These are phyloP conservation scores for Exidia glandulosa DNA, from an alignment of 768 basidiomycete species.

Conservation along the genomic window DNA sequence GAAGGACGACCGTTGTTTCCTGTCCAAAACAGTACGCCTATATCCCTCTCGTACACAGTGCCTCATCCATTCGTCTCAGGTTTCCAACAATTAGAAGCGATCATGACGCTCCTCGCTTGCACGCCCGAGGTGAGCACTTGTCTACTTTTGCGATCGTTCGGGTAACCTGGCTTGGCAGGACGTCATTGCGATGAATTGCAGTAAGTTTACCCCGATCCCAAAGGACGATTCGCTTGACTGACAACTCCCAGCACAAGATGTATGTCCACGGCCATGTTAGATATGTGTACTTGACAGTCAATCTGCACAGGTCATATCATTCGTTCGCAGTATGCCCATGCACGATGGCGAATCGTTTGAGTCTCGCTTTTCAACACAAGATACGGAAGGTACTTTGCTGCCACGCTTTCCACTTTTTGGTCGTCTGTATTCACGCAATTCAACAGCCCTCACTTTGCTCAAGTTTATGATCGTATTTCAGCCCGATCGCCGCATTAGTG, in stretches of 20 bases:
- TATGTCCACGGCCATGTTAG: not conserved
- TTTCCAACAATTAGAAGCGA: not conserved
- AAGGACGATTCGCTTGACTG: not conserved
- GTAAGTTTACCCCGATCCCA: not conserved
- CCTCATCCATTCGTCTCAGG: not conserved
- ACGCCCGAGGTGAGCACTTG: not conserved
- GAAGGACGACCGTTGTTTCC: slow-evolving; percentile 33
- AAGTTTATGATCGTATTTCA: not conserved
- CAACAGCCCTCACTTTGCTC: not conserved
- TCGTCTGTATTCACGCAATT: not conserved
- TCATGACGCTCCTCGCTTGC: not conserved
- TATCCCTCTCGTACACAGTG: slow-evolving; percentile 16
- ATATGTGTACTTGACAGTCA: not conserved
- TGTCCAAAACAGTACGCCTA: slow-evolving; percentile 31
- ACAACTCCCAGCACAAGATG: not conserved
- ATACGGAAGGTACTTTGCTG: not conserved
- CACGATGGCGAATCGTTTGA: not conserved
- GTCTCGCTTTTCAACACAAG: not conserved
- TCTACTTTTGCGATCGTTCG: not conserved
- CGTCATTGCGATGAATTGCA: not conserved
- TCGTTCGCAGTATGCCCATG: not conserved
- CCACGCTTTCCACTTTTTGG: not conserved
- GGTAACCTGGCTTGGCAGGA: not conserved
- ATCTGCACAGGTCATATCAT: not conserved
- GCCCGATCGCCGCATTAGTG: not conserved